Conservation (phyloP, 306 rosid genomes). For the Ormosia emarginata region DNA sequence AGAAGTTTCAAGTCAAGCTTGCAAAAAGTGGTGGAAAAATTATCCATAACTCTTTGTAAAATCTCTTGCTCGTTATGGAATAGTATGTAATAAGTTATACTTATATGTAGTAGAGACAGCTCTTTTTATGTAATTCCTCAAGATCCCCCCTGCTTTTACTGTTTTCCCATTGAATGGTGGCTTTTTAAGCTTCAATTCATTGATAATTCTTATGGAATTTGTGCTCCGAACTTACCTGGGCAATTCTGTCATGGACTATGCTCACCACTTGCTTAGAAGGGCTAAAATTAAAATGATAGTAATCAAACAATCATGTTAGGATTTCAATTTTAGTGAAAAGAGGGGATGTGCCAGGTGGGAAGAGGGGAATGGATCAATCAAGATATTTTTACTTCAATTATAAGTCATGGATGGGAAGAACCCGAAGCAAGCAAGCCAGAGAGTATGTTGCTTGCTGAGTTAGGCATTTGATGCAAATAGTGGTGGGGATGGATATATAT, state of each 20-base stretch:
- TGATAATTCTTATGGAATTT: background rate
- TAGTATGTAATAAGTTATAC: constrained; percentile 27
- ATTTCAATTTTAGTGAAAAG: background rate
- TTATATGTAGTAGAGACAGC: background rate
- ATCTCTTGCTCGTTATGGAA: background rate
- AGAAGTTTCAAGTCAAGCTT: background rate
- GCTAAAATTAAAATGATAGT: background rate
- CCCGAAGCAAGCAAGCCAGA: background rate
- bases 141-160: no score
- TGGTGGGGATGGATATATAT: background rate
- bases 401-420: background rate
- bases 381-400: background rate
- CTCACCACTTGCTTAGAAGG: no score
- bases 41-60: constrained; percentile 19
- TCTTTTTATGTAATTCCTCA: background rate
- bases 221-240: background rate
- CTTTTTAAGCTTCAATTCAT: background rate
- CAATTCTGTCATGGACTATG: background rate
- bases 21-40: background rate
- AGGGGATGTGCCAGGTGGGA: no score
- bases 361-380: background rate
- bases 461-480: background rate
- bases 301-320: background rate
- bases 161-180: background rate
- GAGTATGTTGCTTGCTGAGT: background rate